These are phyloP conservation scores for Cutaneotrichosporon sp. DNA, from an alignment of 1,284 basidiomycete genomes.

Conservation along the genomic window DNA sequence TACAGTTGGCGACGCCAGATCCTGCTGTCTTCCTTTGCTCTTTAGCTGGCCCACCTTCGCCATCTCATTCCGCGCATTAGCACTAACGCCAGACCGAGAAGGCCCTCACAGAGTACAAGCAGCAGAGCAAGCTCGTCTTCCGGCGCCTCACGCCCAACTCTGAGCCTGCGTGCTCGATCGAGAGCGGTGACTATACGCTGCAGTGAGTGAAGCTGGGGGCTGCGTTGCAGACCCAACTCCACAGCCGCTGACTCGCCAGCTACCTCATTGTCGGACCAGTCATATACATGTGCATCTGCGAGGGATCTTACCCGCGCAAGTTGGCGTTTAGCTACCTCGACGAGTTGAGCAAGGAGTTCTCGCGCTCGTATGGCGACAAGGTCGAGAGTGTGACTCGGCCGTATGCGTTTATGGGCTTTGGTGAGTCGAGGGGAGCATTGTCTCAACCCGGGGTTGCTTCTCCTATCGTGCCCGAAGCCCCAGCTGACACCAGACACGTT, in stretches of 20 bases:
- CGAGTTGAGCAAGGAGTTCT: constrained; percentile 94
- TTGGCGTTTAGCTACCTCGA: constrained; percentile 97
- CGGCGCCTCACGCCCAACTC: constrained; percentile 88
- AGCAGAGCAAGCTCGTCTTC: constrained; percentile 96
- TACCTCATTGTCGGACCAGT: constrained; percentile 93
- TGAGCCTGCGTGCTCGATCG: constrained; percentile 94
- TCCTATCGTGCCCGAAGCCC: no score
- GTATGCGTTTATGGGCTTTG: constrained; percentile 94
- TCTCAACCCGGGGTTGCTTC: neutral
- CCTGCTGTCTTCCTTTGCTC: neutral
- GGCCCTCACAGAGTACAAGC: constrained; percentile 93
- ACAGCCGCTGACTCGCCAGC: constrained; percentile 56
- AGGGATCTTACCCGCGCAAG: constrained; percentile 96
- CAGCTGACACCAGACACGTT: constrained; percentile 72
- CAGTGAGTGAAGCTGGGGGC: constrained; percentile 62
- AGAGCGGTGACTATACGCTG: constrained; percentile 88
- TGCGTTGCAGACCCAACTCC: neutral
- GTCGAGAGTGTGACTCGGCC: constrained; percentile 81
- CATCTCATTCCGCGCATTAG: neutral
- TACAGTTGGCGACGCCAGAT: no score
- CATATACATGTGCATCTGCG: constrained; percentile 91
- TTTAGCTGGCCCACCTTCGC: neutral
- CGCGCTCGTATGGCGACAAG: constrained; percentile 82
- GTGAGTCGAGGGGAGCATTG: constrained; percentile 55
- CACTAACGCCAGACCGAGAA: constrained; percentile 70